Evolutionary conservation across 345 rosid species (phyloP), one percentile per base, ranked within the genome.

Genomic region (Jatropha curcas): DNA sequence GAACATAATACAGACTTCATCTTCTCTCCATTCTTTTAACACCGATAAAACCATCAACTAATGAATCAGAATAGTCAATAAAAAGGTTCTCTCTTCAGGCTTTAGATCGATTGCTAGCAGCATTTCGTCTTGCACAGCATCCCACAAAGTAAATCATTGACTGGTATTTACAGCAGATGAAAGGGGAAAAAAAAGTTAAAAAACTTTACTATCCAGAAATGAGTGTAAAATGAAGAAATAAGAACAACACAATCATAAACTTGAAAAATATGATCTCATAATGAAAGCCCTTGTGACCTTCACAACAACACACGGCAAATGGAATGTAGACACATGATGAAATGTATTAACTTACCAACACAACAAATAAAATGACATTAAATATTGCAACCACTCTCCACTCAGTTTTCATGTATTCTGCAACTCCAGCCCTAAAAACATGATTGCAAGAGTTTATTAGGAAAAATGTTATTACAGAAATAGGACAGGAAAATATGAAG

Each of bases 331-430:
- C 20, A 39, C 27, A 62, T 13, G 25, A 35, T 59, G 9, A 52
- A 24, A 4, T 52, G 22, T 31, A 33, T 43, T 33, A 19, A 71
- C 91, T 85, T 89, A 94, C 96, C 94, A 94, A 79, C 69, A 90
- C 81, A 41, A 83, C 82, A 60, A 94, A 94, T 28, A 94, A 72
- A 67, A 87, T 73, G 71, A 88, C 82, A 65, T 94, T 89, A 77
- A 90, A 90, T 77, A 90, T 85, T 11, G 98, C 98, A 30, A 94
- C 95, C 60, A 90, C 86, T 73, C 97, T 74, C 97, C 98, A 94
- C 78, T 89, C 97, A 2, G 80, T 90, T 84, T 90, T 92, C 97
- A 92, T 90, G 85, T 89, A 92, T 68, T 94, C 95, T 64, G 98
- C 98, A 60, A 94, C 98, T 75, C 97, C 98, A 19, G 97, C 98